Evolutionary conservation across 2,329 filamentous ascomycete species (phyloP), one percentile per base, ranked within the genome.

Genomic region (Penicillium sp.): DNA sequence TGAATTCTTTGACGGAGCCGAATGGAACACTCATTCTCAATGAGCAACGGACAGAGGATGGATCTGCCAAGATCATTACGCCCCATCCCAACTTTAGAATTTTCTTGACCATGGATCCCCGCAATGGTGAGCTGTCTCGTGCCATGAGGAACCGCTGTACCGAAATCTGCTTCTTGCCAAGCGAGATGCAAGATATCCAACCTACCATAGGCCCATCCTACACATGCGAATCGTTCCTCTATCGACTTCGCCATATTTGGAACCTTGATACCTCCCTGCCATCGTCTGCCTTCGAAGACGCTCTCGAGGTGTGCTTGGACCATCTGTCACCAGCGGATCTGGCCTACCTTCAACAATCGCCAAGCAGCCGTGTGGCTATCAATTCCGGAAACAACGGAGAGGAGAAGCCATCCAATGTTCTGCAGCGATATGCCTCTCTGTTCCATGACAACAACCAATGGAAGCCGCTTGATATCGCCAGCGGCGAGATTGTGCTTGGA

Each of bases 101-200:
- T 21, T 97, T 99, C 75, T 79, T 99, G 71, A 97, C 93, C 0
- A 89, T 96, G 79, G 93, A 99, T 72, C 87, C 94, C 45, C 86
- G 88, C 49, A 90, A 96, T 72, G 95, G 94, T 19, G 94, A 99
- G 73, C 81, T 99, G 9, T 99, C 94, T 4, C 84, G 94, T 61
- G 94, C 94, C 0, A 99, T 99, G 94, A 84, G 95, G 56, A 99
- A 99, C 75, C 86, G 94, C 72, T 92, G 92, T 48, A 83, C 97
- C 27, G 95, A 99, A 74, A 88, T 99, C 10, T 94, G 87, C 68
- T 79, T 99, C 45, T 81, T 86, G 60, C 69, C 76, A 5, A 74
- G 75, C 1, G 73, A 76, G 34, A 33, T 63, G 9, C 60, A 61
- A 15, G 45, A 60, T 19, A 53, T 58, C 19, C 49, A 58, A 33